A percentile compares a stretch with the other conserved stretches of the same genome.
Conservation (phyloP, 768 basidiomycete genomes). For the Naganishia kalamii region DNA sequence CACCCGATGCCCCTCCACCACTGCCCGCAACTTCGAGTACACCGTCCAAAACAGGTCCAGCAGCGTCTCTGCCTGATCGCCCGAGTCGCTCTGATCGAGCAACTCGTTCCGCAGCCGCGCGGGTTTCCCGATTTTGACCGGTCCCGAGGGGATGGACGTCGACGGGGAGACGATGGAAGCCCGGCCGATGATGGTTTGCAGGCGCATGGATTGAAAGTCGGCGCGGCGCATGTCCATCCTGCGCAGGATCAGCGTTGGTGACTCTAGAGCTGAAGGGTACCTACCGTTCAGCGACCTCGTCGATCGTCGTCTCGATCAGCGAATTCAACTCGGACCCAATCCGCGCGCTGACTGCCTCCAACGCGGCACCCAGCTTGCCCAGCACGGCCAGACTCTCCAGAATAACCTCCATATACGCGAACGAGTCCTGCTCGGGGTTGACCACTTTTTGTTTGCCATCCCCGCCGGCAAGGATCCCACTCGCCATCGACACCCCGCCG, state of each 20-base stretch:
- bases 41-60: slow-evolving; percentile 93
- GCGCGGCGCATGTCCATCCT: slow-evolving; percentile 20
- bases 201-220: slow-evolving; percentile 6
- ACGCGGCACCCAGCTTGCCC: slow-evolving; percentile 73
- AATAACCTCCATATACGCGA: slow-evolving; percentile 83
- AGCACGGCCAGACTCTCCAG: slow-evolving; percentile 88
- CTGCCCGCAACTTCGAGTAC: slow-evolving; percentile 90
- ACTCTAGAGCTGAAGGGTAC: slow-evolving; percentile 20
- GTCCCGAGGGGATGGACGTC: background rate
- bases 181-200: slow-evolving; percentile 13
- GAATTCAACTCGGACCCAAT: slow-evolving; percentile 74
- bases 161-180: background rate
- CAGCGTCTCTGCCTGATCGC: slow-evolving; percentile 67
- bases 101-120: slow-evolving; percentile 16
- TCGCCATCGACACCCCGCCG: background rate
- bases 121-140: background rate
- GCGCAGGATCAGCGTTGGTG: background rate
- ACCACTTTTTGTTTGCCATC: slow-evolving; percentile 16
- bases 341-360: slow-evolving; percentile 78
- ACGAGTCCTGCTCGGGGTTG: slow-evolving; percentile 89
- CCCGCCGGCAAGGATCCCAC: background rate
- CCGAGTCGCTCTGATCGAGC: slow-evolving; percentile 15
- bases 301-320: slow-evolving; percentile 76
- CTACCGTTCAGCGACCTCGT: slow-evolving; percentile 84
- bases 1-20: slow-evolving; percentile 81